These are phyloP conservation scores for Peziza echinospora DNA, from an alignment of 495 filamentous ascomycete genomes.

Conservation along the genomic window DNA sequence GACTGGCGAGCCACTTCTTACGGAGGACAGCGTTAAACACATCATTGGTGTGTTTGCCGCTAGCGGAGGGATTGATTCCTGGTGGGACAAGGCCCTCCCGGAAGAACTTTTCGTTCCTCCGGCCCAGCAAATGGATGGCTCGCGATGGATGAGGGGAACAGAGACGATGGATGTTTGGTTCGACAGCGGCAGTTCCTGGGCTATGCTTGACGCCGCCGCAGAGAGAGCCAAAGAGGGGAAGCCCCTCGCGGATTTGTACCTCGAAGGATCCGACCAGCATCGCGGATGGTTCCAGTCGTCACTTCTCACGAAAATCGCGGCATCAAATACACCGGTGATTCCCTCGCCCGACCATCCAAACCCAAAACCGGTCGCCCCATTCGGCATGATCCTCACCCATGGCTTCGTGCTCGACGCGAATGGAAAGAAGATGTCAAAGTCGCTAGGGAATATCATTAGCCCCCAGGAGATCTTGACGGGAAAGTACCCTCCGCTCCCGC, in stretches of 20 bases:
- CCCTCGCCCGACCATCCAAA: constrained; percentile 9
- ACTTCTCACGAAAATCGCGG: constrained; percentile 61
- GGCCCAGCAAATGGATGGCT: constrained; percentile 4
- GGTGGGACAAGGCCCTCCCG: constrained; percentile 59
- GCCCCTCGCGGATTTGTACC: constrained; percentile 59
- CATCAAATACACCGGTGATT: constrained; percentile 11
- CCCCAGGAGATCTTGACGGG: constrained; percentile 72
- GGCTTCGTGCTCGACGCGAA: constrained; percentile 78
- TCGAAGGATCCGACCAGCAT: constrained; percentile 90
- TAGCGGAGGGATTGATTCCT: constrained; percentile 67
- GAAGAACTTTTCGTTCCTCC: constrained; percentile 29
- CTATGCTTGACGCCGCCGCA: constrained; percentile 16
- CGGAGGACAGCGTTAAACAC: constrained; percentile 57
- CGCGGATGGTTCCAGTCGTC: constrained; percentile 99
- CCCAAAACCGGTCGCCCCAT: constrained; percentile 34
- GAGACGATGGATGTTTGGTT: constrained; percentile 99
- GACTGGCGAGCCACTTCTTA: constrained; percentile 48
- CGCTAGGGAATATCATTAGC: constrained; percentile 68
- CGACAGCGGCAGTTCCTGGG: constrained; percentile 93
- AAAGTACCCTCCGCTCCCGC: constrained; percentile 6
- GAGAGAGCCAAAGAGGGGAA: constrained; percentile 17
- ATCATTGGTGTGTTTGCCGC: constrained; percentile 59
- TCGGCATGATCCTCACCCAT: constrained; percentile 72
- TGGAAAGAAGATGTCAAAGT: constrained; percentile 97
- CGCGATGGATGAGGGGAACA: constrained; percentile 33